phyloP scores from a whole-genome alignment of 805 yeast species.

The Suhomyces xylopsoci region DNA sequence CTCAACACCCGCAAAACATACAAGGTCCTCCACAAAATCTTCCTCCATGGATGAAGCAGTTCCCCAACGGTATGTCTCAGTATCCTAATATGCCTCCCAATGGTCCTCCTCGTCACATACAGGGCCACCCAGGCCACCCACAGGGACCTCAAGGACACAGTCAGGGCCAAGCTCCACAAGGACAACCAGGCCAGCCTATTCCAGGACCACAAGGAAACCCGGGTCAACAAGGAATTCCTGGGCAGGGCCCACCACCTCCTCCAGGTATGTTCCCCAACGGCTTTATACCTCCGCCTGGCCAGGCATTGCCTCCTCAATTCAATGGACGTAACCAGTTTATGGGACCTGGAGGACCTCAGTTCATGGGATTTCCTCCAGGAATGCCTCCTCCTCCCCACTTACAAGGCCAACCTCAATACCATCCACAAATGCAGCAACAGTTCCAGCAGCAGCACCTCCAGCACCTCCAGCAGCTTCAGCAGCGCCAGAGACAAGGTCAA shows the following conservation, averaged over 20 bases:
- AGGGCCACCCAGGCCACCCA: background rate
- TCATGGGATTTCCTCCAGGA: conserved; percentile 18
- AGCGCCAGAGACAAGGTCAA: background rate
- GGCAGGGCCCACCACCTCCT: conserved; percentile 12
- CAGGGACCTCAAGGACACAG: background rate
- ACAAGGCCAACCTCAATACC: conserved; percentile 5
- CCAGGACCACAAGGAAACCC: background rate
- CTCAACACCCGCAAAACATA: background rate
- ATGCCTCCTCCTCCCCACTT: conserved; percentile 19
- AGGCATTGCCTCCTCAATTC: conserved; percentile 11
- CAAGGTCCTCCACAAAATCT: conserved; percentile 5
- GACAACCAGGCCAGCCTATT: background rate
- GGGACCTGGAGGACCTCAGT: conserved; percentile 6
- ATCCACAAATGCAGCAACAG: conserved; percentile 2
- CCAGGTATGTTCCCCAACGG: conserved; percentile 40
- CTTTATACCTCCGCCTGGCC: conserved; percentile 15
- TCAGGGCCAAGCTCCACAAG: background rate
- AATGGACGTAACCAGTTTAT: conserved; percentile 9
- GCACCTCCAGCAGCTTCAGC: conserved; percentile 1
- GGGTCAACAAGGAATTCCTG: background rate
- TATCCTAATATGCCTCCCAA: conserved; percentile 7
- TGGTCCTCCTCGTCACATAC: conserved; percentile 8
- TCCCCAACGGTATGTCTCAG: conserved; percentile 9
- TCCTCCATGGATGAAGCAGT: conserved; percentile 28
- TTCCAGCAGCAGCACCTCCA: background rate